Percentiles rank a stretch among this genome's conserved stretches.
phyloP scores from a whole-genome alignment of 1,284 basidiomycete species.

The Apiotrichum porosum region DNA sequence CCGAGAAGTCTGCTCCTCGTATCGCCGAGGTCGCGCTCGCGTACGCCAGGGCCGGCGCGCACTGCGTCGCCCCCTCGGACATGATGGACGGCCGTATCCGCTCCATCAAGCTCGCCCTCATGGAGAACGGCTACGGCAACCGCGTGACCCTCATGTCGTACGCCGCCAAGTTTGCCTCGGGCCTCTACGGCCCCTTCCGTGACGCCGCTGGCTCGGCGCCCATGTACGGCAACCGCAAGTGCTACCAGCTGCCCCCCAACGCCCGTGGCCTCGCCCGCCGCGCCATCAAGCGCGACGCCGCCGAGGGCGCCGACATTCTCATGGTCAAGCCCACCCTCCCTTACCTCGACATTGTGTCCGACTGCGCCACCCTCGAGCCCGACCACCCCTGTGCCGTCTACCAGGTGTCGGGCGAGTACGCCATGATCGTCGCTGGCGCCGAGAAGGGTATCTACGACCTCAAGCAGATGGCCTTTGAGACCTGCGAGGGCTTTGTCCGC shows the following conservation, averaged over 20 bases:
- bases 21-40: slow-evolving; percentile 88
- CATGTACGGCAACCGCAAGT: slow-evolving; percentile 90
- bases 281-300: slow-evolving; percentile 85
- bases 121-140: slow-evolving; percentile 77
- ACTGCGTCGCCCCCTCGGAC: slow-evolving; percentile 97
- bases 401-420: slow-evolving; percentile 94
- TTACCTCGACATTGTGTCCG: slow-evolving; percentile 92
- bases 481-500: slow-evolving; percentile 78
- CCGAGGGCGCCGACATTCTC: slow-evolving; percentile 96
- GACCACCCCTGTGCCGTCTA: slow-evolving; percentile 92
- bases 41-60: slow-evolving; percentile 90
- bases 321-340: slow-evolving; percentile 98
- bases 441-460: slow-evolving; percentile 88
- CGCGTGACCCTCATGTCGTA: slow-evolving; percentile 92
- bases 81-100: slow-evolving; percentile 99
- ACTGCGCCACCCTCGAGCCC: slow-evolving; percentile 73
- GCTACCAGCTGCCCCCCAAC: slow-evolving; percentile 89
- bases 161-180: slow-evolving; percentile 96
- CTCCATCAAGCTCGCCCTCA: slow-evolving; percentile 80
- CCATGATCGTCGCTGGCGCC: slow-evolving; percentile 93
- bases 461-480: slow-evolving; percentile 89
- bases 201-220: slow-evolving; percentile 95
- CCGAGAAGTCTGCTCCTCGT: slow-evolving; percentile 68
- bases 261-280: slow-evolving; percentile 87
- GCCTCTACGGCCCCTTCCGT: slow-evolving; percentile 95